phyloP scores from a whole-genome alignment of 768 basidiomycete species.

The Tulasnella sp. region DNA sequence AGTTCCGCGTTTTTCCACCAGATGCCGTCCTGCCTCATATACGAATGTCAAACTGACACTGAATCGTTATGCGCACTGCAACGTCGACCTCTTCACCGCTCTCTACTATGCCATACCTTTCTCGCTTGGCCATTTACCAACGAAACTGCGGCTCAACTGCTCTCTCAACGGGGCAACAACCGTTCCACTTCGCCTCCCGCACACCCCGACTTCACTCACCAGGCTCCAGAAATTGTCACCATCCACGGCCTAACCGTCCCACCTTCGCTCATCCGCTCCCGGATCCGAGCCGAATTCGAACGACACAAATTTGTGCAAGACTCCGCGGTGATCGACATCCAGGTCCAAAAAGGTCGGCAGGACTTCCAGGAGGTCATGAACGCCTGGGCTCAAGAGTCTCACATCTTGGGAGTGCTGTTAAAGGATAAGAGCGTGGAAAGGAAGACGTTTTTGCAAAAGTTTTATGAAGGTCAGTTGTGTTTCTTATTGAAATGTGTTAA shows the following conservation, averaged over 20 bases:
- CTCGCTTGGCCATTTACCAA: neutral
- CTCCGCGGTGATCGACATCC: constrained; percentile 74
- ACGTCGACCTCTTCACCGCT: neutral
- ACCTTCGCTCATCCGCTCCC: constrained; percentile 69
- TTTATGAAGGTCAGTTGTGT: constrained; percentile 63
- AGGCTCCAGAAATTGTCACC: constrained; percentile 88
- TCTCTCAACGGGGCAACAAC: neutral
- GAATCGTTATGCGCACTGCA: no score
- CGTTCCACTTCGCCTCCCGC: neutral
- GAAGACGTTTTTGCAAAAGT: constrained; percentile 74
- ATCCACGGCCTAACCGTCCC: constrained; percentile 81
- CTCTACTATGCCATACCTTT: neutral
- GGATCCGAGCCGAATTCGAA: constrained; percentile 84
- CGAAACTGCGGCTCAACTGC: neutral
- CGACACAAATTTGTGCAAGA: constrained; percentile 78
- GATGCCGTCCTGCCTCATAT: neutral
- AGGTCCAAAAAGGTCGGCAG: constrained; percentile 76
- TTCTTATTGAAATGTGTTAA: no score
- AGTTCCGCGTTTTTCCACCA: constrained; percentile 39
- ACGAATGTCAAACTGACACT: neutral
- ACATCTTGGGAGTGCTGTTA: constrained; percentile 68
- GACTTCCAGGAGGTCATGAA: constrained; percentile 96
- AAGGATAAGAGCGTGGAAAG: constrained; percentile 46
- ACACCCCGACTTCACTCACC: neutral
- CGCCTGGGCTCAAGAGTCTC: constrained; percentile 85